Conservation (phyloP, 805 yeast genomes). For the Schizosaccharomyces lindneri region DNA sequence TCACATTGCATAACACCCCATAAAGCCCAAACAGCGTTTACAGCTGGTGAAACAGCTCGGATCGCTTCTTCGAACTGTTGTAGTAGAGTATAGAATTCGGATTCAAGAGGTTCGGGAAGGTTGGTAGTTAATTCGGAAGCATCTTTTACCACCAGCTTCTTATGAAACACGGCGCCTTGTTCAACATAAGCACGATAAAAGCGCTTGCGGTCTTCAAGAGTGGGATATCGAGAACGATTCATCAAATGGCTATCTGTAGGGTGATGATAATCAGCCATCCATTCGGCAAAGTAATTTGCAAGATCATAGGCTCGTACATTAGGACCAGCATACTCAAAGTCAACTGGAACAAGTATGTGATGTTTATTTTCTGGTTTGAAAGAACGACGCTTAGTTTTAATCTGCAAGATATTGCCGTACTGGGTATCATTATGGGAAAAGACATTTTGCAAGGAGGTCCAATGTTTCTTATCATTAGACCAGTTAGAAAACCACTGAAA, state of each 20-base stretch:
- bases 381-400: constrained; percentile 26
- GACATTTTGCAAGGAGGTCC: not conserved
- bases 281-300: constrained; percentile 50
- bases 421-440: constrained; percentile 86
- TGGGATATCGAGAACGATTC: constrained; percentile 38
- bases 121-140: constrained; percentile 1
- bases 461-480: constrained; percentile 6
- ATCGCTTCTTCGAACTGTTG: constrained; percentile 37
- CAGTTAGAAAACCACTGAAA: constrained; percentile 9
- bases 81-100: constrained; percentile 20
- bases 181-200: constrained; percentile 58
- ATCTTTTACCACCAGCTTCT: not conserved
- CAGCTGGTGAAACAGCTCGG: constrained; percentile 57
- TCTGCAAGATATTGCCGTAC: constrained; percentile 71
- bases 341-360: constrained; percentile 68
- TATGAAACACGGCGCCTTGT: constrained; percentile 11
- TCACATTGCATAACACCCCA: constrained; percentile 42
- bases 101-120: constrained; percentile 13
- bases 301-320: constrained; percentile 75
- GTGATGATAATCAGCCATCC: constrained; percentile 27
- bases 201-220: constrained; percentile 38
- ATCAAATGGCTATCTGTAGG: constrained; percentile 29
- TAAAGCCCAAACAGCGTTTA: constrained; percentile 55
- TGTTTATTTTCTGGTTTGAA: constrained; percentile 28
- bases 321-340: constrained; percentile 85